Percentiles rank a stretch among this genome's conserved stretches.
Conservation (phyloP, 495 filamentous ascomycete genomes). For the Glutinoglossum americanum region DNA sequence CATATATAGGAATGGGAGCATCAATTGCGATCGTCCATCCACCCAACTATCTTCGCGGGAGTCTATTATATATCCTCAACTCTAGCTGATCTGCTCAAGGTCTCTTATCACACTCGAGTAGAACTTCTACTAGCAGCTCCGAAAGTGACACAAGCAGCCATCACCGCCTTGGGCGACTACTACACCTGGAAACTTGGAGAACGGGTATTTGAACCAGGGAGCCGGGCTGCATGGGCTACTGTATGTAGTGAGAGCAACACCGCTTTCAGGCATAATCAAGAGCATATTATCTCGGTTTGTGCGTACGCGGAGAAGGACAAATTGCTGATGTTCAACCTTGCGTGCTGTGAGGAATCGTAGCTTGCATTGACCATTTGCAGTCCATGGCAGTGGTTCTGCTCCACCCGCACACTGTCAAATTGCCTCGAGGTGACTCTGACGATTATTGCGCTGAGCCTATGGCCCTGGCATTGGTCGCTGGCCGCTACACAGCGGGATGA, state of each 20-base stretch:
- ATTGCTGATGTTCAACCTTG: background rate
- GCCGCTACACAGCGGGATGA: slow-evolving; percentile 8
- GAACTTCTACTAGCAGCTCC: slow-evolving; percentile 50
- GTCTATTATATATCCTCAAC: slow-evolving; percentile 43
- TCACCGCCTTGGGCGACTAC: slow-evolving; percentile 63
- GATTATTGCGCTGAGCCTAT: slow-evolving; percentile 52
- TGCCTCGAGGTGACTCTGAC: slow-evolving; percentile 80
- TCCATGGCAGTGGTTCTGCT: slow-evolving; percentile 95
- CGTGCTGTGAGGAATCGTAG: slow-evolving; percentile 15
- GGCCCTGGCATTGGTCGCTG: slow-evolving; percentile 57
- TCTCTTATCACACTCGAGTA: slow-evolving; percentile 28
- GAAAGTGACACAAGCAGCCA: slow-evolving; percentile 49
- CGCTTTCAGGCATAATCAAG: background rate
- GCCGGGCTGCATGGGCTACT: slow-evolving; percentile 38
- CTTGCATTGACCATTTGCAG: slow-evolving; percentile 53
- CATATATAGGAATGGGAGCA: slow-evolving; percentile 67
- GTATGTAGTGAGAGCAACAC: slow-evolving; percentile 25
- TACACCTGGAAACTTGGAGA: slow-evolving; percentile 74
- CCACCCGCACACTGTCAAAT: slow-evolving; percentile 83
- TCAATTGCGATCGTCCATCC: slow-evolving; percentile 77
- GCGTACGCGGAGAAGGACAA: background rate
- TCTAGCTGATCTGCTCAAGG: slow-evolving; percentile 26
- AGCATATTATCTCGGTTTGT: slow-evolving; percentile 3
- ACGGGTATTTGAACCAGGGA: slow-evolving; percentile 41
- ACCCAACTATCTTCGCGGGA: slow-evolving; percentile 63